A percentile compares a stretch with the other conserved stretches of the same genome.
Evolutionary conservation across 768 basidiomycete species (phyloP).

Genomic region (Naganishia vaughanmartiniae): DNA sequence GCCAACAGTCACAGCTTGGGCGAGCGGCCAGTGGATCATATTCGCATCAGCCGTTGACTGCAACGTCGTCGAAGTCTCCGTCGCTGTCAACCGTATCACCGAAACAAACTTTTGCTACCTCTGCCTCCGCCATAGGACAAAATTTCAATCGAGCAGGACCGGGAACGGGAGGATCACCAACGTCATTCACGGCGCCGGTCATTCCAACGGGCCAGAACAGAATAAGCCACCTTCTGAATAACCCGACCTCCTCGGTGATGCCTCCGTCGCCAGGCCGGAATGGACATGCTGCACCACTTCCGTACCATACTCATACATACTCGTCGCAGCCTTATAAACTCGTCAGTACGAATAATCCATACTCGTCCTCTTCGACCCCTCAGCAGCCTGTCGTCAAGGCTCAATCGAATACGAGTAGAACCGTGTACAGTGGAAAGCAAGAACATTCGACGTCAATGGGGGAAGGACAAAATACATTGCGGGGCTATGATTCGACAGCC

Average conservation of each 20-base stretch:
- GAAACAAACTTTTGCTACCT: constrained; percentile 7
- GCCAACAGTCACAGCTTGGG: not conserved
- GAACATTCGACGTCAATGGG: not conserved
- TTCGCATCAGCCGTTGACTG: constrained; percentile 19
- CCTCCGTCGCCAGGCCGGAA: constrained; percentile 16
- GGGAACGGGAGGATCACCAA: not conserved
- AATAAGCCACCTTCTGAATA: constrained; percentile 20
- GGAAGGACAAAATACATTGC: not conserved
- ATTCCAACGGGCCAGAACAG: constrained; percentile 17
- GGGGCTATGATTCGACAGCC: constrained; percentile 13
- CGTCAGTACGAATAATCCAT: constrained; percentile 16
- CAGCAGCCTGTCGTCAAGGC: not conserved
- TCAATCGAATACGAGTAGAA: constrained; percentile 8
- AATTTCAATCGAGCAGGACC: not conserved
- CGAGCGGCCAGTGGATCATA: constrained; percentile 2
- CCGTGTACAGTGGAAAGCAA: constrained; percentile 19
- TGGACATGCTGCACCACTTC: not conserved
- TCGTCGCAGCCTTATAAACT: constrained; percentile 19
- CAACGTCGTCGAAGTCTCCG: constrained; percentile 9
- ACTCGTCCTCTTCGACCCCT: not conserved
- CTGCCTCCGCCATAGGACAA: not conserved
- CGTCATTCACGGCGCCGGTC: not conserved
- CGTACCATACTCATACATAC: constrained; percentile 17
- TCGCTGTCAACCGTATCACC: constrained; percentile 3
- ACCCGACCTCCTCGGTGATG: constrained; percentile 13